A percentile compares a stretch with the other conserved stretches of the same genome.
These are phyloP conservation scores for Ploettnerulaceae sp. DNA, from an alignment of 2,329 filamentous ascomycete genomes.

Conservation along the genomic window DNA sequence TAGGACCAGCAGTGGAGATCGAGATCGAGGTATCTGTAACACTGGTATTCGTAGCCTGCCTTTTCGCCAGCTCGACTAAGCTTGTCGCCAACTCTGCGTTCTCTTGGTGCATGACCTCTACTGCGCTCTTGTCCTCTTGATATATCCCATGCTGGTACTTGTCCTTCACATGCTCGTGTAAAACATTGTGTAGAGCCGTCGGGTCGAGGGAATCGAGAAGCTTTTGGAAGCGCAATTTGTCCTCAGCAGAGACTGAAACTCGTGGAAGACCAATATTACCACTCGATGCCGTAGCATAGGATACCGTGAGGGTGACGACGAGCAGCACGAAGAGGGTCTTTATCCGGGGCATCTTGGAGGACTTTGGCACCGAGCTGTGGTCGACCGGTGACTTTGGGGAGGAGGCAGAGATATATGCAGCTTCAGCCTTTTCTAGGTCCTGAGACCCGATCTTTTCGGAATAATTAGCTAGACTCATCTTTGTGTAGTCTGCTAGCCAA, in stretches of 20 bases:
- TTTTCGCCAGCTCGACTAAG: constrained; percentile 60
- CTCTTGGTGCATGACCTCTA: constrained; percentile 57
- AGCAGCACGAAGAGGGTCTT: not conserved
- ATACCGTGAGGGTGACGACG: not conserved
- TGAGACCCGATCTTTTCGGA: not conserved
- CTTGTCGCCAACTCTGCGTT: constrained; percentile 58
- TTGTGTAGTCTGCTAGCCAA: not conserved
- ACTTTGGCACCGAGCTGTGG: not conserved
- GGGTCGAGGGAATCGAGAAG: constrained; percentile 53
- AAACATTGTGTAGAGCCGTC: constrained; percentile 58
- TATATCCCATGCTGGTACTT: constrained; percentile 67
- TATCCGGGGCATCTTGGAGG: not conserved
- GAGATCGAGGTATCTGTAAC: constrained; percentile 10
- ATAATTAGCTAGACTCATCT: constrained; percentile 7
- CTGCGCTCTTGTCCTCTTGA: constrained; percentile 56
- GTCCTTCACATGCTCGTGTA: constrained; percentile 57
- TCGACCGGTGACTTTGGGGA: not conserved
- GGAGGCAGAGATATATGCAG: not conserved
- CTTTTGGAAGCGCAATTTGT: constrained; percentile 44
- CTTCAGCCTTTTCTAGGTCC: constrained; percentile 5
- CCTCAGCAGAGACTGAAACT: constrained; percentile 12
- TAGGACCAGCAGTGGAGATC: not conserved
- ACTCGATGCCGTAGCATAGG: not conserved
- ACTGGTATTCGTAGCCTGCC: constrained; percentile 40
- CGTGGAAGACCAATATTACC: not conserved